These are phyloP conservation scores for Rhizopogon roseolus DNA, from an alignment of 768 basidiomycete genomes.

Conservation along the genomic window DNA sequence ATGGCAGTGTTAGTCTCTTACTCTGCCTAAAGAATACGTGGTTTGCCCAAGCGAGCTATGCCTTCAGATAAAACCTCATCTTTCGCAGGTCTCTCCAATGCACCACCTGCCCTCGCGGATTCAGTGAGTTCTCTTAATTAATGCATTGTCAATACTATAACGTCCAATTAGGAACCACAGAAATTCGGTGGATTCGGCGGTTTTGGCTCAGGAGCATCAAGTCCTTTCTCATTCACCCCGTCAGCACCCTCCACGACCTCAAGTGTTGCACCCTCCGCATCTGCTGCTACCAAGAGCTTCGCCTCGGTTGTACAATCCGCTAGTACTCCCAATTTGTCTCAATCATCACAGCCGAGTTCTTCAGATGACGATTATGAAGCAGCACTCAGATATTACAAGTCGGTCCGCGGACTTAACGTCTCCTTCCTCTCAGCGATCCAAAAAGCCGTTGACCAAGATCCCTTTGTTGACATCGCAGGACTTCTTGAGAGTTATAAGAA, in stretches of 20 bases:
- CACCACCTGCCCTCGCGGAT: slow-evolving; percentile 17
- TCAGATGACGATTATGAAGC: slow-evolving; percentile 24
- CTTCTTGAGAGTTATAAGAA: slow-evolving; percentile 56
- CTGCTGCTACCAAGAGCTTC: slow-evolving; percentile 4
- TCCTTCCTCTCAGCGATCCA: slow-evolving; percentile 58
- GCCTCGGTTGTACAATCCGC: slow-evolving; percentile 8
- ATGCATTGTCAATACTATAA: slow-evolving; percentile 13
- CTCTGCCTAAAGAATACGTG: slow-evolving; percentile 48
- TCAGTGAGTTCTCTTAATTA: slow-evolving; percentile 21
- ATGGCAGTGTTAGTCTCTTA: not conserved
- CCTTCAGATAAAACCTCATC: slow-evolving; percentile 15
- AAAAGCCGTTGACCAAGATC: slow-evolving; percentile 59
- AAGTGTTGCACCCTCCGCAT: slow-evolving; percentile 9
- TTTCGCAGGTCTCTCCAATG: slow-evolving; percentile 21
- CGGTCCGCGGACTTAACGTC: slow-evolving; percentile 70
- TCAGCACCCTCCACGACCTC: slow-evolving; percentile 17
- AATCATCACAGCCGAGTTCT: slow-evolving; percentile 9
- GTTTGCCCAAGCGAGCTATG: slow-evolving; percentile 50
- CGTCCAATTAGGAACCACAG: slow-evolving; percentile 19
- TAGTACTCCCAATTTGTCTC: slow-evolving; percentile 29
- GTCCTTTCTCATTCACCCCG: slow-evolving; percentile 37
- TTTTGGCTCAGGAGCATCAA: slow-evolving; percentile 36
- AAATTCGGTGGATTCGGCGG: slow-evolving; percentile 52
- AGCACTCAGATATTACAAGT: slow-evolving; percentile 55
- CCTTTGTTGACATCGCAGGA: slow-evolving; percentile 60